A percentile compares a stretch with the other conserved stretches of the same genome.
Evolutionary conservation across 495 filamentous ascomycete species (phyloP).

Genomic region (Penicillium manginii): DNA sequence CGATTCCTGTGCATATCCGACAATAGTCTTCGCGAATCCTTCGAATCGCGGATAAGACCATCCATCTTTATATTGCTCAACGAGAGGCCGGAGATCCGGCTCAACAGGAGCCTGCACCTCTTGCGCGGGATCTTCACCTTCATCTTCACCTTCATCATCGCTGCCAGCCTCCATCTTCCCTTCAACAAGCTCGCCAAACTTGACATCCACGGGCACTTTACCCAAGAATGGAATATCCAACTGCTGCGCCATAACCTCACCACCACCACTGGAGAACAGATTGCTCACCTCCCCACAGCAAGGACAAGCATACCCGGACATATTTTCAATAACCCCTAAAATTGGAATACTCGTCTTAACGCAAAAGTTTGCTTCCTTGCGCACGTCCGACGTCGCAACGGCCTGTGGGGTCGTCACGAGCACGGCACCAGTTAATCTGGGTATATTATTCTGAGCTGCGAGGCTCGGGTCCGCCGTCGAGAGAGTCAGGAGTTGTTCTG

Average conservation of each 20-base stretch:
- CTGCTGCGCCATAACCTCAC: slow-evolving; percentile 85
- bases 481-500: slow-evolving; percentile 74
- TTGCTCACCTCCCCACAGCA: slow-evolving; percentile 93
- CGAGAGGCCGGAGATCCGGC: slow-evolving; percentile 61
- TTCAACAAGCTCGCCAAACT: slow-evolving; percentile 68
- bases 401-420: slow-evolving; percentile 97
- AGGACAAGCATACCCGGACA: slow-evolving; percentile 95
- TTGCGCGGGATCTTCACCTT: slow-evolving; percentile 40
- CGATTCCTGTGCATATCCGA: slow-evolving; percentile 45
- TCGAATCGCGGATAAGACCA: slow-evolving; percentile 76
- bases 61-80: slow-evolving; percentile 78
- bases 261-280: slow-evolving; percentile 88
- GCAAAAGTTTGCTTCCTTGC: slow-evolving; percentile 97
- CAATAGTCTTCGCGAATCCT: slow-evolving; percentile 62
- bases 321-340: slow-evolving; percentile 94
- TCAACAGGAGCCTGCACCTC: slow-evolving; percentile 45
- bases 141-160: slow-evolving; percentile 41
- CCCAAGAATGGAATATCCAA: slow-evolving; percentile 84
- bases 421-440: slow-evolving; percentile 76
- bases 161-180: slow-evolving; percentile 51
- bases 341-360: slow-evolving; percentile 79
- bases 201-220: slow-evolving; percentile 84
- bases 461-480: slow-evolving; percentile 37
- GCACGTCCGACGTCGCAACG: slow-evolving; percentile 87
- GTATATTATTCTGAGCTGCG: slow-evolving; percentile 28